phyloP scores from a whole-genome alignment of 345 rosid species.

The Chamaenerion angustifolium region DNA sequence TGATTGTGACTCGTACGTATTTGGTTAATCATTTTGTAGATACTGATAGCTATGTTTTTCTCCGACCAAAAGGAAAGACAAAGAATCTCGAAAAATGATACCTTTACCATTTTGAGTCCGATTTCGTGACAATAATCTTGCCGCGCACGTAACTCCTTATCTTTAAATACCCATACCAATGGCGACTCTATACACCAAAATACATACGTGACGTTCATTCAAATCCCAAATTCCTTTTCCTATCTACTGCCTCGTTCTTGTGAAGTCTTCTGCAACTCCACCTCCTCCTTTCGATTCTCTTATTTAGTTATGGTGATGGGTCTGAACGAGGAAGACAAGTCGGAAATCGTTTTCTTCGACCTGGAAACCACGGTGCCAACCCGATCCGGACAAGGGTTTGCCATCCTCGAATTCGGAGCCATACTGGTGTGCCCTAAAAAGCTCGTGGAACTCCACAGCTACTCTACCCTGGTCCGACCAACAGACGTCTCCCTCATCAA shows the following conservation, averaged over 20 bases:
- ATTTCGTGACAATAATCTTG: no score
- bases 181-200: no score
- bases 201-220: no score
- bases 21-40: no score
- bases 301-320: slow-evolving; percentile 12
- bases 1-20: no score
- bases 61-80: no score
- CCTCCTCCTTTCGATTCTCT: no score
- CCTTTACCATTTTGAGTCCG: no score
- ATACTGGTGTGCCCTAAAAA: slow-evolving; percentile 72
- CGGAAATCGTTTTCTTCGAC: slow-evolving; percentile 86
- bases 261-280: no score
- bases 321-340: slow-evolving; percentile 19
- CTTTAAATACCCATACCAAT: neutral
- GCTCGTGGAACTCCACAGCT: slow-evolving; percentile 55
- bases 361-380: slow-evolving; percentile 69
- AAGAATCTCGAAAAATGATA: no score
- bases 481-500: slow-evolving; percentile 45
- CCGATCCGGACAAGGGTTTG: slow-evolving; percentile 41
- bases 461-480: slow-evolving; percentile 69
- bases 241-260: neutral
- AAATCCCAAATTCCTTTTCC: neutral
- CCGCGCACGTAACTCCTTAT: neutral
- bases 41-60: no score
- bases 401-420: slow-evolving; percentile 76